phyloP scores from a whole-genome alignment of 2,329 filamentous ascomycete species.

The Endocalyx cinctus region DNA sequence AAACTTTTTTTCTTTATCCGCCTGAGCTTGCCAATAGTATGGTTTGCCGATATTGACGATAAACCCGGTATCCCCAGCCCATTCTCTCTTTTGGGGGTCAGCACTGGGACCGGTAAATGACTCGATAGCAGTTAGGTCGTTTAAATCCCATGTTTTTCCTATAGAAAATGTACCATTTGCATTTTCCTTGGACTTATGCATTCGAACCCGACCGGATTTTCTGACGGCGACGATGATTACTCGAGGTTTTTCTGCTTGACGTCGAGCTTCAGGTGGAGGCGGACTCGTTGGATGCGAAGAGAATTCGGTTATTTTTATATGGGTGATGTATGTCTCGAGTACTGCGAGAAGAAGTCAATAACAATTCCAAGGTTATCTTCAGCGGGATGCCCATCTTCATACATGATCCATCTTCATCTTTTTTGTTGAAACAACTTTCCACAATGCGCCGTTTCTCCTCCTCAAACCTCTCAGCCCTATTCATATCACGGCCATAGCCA shows the following conservation, averaged over 20 bases:
- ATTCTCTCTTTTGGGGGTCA: conserved; percentile 60
- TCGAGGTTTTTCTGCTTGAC: conserved; percentile 77
- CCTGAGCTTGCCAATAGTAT: conserved; percentile 95
- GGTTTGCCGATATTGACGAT: conserved; percentile 85
- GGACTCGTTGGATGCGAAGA: conserved; percentile 76
- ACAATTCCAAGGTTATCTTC: too few species aligned
- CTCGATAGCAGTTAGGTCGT: conserved; percentile 80
- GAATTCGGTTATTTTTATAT: conserved; percentile 88
- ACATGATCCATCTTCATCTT: conserved; percentile 82
- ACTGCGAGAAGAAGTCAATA: conserved; percentile 47
- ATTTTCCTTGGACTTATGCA: conserved; percentile 98
- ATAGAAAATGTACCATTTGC: conserved; percentile 91
- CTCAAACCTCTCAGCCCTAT: conserved; percentile 79
- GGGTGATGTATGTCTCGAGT: conserved; percentile 94
- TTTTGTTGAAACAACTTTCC: conserved; percentile 89
- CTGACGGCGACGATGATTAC: conserved; percentile 91
- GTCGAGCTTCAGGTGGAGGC: conserved; percentile 71
- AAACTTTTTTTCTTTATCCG: conserved; percentile 95
- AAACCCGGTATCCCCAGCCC: conserved; percentile 82
- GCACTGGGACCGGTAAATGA: conserved; percentile 65
- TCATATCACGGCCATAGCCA: conserved; percentile 32
- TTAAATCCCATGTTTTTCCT: conserved; percentile 96
- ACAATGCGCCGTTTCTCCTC: conserved; percentile 95
- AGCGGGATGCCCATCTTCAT: too few species aligned
- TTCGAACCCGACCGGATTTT: conserved; percentile 84